These are phyloP conservation scores for Oxytropis ochrocephala DNA, from an alignment of 306 rosid genomes.

Conservation along the genomic window DNA sequence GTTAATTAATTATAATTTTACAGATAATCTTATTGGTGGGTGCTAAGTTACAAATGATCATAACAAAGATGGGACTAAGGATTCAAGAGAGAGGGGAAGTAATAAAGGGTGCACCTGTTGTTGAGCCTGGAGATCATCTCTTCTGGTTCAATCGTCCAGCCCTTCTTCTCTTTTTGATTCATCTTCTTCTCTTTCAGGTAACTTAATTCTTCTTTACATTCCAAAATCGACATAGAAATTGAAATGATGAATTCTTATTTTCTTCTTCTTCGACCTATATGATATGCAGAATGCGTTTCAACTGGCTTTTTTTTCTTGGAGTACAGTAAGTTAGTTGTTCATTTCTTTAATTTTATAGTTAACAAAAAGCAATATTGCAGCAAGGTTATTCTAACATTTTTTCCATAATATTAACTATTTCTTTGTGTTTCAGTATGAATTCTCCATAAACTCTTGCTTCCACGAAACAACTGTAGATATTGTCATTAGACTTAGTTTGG, in stretches of 20 bases:
- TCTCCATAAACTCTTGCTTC: conserved; percentile 46
- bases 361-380: background rate
- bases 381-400: background rate
- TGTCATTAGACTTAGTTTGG: conserved; percentile 46
- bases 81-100: conserved; percentile 66
- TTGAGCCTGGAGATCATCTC: conserved; percentile 63
- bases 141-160: conserved; percentile 76
- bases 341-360: background rate
- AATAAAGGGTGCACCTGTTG: conserved; percentile 68
- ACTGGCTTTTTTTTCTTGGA: conserved; percentile 73
- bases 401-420: background rate
- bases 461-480: conserved; percentile 33
- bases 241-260: too few relatives aligned
- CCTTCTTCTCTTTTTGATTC: conserved; percentile 57
- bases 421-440: conserved; percentile 41
- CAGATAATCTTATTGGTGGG: conserved; percentile 76
- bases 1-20: background rate
- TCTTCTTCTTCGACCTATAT: background rate
- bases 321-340: conserved; percentile 42
- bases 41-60: conserved; percentile 63
- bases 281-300: conserved; percentile 87
- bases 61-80: conserved; percentile 62
- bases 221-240: background rate
- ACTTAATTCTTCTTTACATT: background rate
- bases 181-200: conserved; percentile 77